phyloP scores from a whole-genome alignment of 1,284 basidiomycete genomes.

The Tremellales sp. region DNA sequence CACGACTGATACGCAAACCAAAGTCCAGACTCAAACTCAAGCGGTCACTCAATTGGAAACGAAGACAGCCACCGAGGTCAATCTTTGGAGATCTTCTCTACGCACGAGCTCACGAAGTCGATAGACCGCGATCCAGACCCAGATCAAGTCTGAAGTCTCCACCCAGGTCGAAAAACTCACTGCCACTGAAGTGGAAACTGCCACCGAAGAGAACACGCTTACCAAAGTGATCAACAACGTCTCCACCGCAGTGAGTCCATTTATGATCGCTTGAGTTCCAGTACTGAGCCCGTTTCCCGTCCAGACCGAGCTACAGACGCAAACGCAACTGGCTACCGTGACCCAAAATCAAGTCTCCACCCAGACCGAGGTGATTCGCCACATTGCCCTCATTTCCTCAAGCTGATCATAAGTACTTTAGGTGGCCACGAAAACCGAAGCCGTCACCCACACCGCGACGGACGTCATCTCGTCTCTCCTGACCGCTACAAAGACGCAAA shows the following conservation, averaged over 20 bases:
- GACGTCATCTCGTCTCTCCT: too few species aligned
- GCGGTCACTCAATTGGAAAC: slow-evolving; percentile 7
- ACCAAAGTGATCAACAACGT: not conserved
- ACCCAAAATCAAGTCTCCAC: slow-evolving; percentile 1
- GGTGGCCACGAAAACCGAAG: not conserved
- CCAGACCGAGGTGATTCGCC: slow-evolving; percentile 2
- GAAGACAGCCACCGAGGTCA: slow-evolving; percentile 5
- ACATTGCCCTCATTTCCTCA: not conserved
- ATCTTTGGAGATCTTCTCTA: not conserved
- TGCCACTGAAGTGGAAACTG: slow-evolving; percentile 4
- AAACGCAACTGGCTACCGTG: slow-evolving; percentile 5
- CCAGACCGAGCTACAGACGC: slow-evolving; percentile 1
- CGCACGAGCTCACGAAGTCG: not conserved
- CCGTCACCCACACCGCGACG: not conserved
- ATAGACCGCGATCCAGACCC: slow-evolving; percentile 4
- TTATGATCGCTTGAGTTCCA: not conserved
- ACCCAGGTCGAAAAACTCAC: slow-evolving; percentile 7
- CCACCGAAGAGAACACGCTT: slow-evolving; percentile 1
- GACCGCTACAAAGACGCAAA: not conserved
- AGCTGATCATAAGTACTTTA: not conserved
- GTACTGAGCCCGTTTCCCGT: not conserved
- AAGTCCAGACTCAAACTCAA: slow-evolving; percentile 1
- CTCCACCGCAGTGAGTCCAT: slow-evolving; percentile 3
- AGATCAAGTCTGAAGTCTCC: slow-evolving; percentile 1
- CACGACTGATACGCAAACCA: not conserved